phyloP scores from a whole-genome alignment of 2,329 filamentous ascomycete species.

The Botrytis elliptica region DNA sequence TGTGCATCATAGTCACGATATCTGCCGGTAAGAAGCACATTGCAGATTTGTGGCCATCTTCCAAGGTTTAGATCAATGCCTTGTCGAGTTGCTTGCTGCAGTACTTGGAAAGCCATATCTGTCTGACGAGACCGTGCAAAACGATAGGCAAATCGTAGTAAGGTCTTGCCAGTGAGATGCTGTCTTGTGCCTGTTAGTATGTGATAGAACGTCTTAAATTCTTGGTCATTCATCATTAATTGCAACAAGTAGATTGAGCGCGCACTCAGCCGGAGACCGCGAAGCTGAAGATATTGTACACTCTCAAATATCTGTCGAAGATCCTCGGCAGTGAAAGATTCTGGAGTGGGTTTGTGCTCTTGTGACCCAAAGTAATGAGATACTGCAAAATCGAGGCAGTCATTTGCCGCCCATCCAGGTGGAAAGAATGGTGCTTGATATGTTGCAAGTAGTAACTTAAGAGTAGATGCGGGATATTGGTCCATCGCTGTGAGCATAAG shows the following conservation, averaged over 20 bases:
- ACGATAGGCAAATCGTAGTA: constrained; percentile 34
- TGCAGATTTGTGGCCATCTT: constrained; percentile 54
- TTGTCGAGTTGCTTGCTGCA: constrained; percentile 42
- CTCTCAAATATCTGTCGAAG: constrained; percentile 16
- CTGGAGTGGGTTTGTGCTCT: neutral
- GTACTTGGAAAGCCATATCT: constrained; percentile 45
- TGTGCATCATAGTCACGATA: constrained; percentile 41
- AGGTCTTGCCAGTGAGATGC: constrained; percentile 29
- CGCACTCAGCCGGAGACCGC: constrained; percentile 23
- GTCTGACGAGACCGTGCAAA: constrained; percentile 44
- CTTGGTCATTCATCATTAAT: constrained; percentile 22
- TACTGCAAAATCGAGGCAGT: constrained; percentile 18
- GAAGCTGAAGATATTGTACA: constrained; percentile 15
- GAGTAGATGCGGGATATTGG: constrained; percentile 15
- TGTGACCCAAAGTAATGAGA: constrained; percentile 19
- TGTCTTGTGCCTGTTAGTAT: constrained; percentile 27
- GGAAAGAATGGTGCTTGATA: constrained; percentile 14
- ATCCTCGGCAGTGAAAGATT: neutral
- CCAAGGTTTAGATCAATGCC: constrained; percentile 48
- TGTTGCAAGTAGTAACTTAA: constrained; percentile 20
- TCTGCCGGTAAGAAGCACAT: constrained; percentile 52
- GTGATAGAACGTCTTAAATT: constrained; percentile 30
- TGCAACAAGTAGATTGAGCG: constrained; percentile 31
- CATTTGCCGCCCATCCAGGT: constrained; percentile 18
- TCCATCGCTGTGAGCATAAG: constrained; percentile 20